Evolutionary conservation across 129 eudicot species (phyloP).

Genomic region (Escallonia rubra): DNA sequence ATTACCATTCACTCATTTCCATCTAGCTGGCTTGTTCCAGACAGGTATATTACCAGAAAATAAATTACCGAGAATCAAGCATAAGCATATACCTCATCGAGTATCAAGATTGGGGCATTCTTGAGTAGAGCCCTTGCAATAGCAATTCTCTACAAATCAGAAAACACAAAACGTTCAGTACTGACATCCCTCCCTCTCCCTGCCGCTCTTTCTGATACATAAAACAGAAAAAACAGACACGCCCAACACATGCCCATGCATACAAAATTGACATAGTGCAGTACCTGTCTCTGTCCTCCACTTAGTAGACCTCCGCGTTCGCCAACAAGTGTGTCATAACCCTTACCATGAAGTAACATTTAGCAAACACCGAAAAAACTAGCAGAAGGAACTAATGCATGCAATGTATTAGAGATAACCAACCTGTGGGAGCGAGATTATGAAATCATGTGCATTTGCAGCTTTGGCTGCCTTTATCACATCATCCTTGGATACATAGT

Average conservation of each 20-base stretch:
- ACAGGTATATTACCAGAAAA: background rate
- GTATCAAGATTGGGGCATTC: conserved; percentile 88
- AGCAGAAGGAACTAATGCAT: conserved; percentile 3
- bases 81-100: conserved; percentile 65
- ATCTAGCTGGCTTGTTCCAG: background rate
- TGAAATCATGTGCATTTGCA: conserved; percentile 97
- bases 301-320: conserved; percentile 94
- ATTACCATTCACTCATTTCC: background rate
- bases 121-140: conserved; percentile 93
- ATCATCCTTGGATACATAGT: conserved; percentile 81
- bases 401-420: conserved; percentile 1
- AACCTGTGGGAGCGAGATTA: conserved; percentile 92
- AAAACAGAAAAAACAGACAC: too few species aligned
- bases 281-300: conserved; percentile 99
- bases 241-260: background rate
- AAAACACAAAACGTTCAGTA: conserved; percentile 3
- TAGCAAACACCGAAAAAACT: conserved; percentile 5
- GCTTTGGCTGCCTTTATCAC: conserved; percentile 95
- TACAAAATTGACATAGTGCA: background rate
- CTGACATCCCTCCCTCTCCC: background rate
- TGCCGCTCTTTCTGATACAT: background rate
- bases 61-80: background rate
- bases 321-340: conserved; percentile 96
- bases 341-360: conserved; percentile 38
- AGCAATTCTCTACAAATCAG: conserved; percentile 77